Percentiles rank a stretch among this genome's conserved stretches.
Evolutionary conservation across 176 grass and related monocot genomes (phyloP).

Genomic region (Puya raimondii): DNA sequence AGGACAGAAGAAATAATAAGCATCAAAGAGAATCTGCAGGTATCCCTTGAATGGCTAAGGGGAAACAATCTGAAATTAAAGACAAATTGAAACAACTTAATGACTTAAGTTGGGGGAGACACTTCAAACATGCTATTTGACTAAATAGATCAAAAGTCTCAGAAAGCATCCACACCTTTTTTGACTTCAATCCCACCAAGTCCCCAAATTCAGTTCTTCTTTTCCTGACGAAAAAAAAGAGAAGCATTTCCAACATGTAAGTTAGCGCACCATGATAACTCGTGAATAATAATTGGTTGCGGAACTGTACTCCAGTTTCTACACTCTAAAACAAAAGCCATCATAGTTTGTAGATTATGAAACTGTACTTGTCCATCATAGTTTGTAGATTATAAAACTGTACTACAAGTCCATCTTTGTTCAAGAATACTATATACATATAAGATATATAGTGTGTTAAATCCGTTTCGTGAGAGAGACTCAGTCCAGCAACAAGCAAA

Average conservation of each 20-base stretch:
- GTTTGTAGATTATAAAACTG: too few relatives aligned
- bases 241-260: conserved; percentile 9
- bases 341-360: too few relatives aligned
- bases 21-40: too few relatives aligned
- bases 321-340: not conserved
- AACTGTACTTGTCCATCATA: too few relatives aligned
- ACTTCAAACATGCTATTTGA: not conserved
- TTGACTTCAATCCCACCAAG: conserved; percentile 46
- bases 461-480: too few relatives aligned
- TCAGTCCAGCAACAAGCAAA: too few relatives aligned
- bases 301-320: not conserved
- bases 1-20: too few relatives aligned
- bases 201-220: conserved; percentile 27
- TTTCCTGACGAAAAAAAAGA: conserved; percentile 29
- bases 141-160: not conserved
- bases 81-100: not conserved
- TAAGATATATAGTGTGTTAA: too few relatives aligned
- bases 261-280: not conserved
- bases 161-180: conserved; percentile 40
- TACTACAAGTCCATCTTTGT: too few relatives aligned
- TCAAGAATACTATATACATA: too few relatives aligned
- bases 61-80: too few relatives aligned
- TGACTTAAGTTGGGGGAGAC: not conserved
- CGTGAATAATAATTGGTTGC: not conserved
- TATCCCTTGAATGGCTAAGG: too few relatives aligned